phyloP scores from a whole-genome alignment of 2,329 filamentous ascomycete species.

The Sporothrix protearum region DNA sequence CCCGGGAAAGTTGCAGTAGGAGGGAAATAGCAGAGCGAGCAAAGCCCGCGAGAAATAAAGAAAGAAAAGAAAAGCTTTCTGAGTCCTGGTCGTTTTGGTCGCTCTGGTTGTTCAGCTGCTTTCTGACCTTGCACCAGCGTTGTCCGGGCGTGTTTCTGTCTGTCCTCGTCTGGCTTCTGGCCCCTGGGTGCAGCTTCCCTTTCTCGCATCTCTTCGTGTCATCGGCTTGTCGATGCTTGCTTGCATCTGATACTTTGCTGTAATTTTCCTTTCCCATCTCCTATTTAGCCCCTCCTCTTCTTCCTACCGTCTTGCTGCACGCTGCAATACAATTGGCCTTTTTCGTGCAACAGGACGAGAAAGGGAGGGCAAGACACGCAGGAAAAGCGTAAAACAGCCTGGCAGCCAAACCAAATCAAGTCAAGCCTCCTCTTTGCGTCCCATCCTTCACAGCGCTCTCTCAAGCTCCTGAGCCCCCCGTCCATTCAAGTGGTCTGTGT shows the following conservation, averaged over 20 bases:
- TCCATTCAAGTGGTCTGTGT: constrained; percentile 15
- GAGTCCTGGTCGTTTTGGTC: not conserved
- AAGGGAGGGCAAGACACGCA: constrained; percentile 9
- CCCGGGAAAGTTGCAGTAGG: constrained; percentile 9
- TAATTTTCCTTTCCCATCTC: not conserved
- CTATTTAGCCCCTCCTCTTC: not conserved
- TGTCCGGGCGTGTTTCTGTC: not conserved
- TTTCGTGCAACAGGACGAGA: constrained; percentile 14
- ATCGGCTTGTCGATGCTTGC: not conserved
- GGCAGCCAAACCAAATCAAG: not conserved
- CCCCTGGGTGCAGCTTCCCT: not conserved
- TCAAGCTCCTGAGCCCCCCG: not conserved
- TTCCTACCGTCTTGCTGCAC: not conserved
- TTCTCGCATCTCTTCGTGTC: not conserved
- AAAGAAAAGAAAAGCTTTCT: too few relatives aligned
- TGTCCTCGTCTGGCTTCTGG: not conserved
- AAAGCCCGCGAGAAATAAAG: not conserved
- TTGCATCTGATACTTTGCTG: not conserved
- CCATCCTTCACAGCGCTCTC: not conserved
- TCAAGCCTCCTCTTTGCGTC: not conserved
- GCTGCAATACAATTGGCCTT: not conserved
- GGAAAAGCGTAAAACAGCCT: not conserved
- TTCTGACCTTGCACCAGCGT: not conserved
- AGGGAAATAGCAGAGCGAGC: not conserved
- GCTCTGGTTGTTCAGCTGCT: not conserved